A percentile compares a stretch with the other conserved stretches of the same genome.
Conservation (phyloP, 768 basidiomycete genomes). For the Rhizopogon sp. region DNA sequence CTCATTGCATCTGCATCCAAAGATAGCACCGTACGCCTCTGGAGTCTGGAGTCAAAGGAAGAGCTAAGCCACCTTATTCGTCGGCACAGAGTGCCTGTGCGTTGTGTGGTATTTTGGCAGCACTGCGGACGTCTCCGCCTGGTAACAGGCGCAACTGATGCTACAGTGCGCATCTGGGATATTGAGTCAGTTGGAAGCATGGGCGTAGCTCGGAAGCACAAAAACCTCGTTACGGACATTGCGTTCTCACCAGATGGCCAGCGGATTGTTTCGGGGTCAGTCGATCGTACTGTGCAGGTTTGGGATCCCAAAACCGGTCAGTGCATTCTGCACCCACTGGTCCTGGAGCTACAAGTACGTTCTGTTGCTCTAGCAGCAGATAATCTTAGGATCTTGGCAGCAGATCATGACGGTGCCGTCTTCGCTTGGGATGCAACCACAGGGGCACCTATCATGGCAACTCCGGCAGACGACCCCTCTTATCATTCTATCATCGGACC, state of each 20-base stretch:
- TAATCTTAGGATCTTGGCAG: conserved; percentile 16
- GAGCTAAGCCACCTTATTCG: conserved; percentile 23
- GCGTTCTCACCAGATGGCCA: conserved; percentile 24
- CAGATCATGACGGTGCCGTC: conserved; percentile 15
- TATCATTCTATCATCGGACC: conserved; percentile 3
- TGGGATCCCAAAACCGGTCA: conserved; percentile 22
- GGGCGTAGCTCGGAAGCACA: conserved; percentile 19
- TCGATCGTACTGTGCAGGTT: conserved; percentile 24
- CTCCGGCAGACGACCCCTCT: conserved; percentile 14
- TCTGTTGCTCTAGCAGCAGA: conserved; percentile 20
- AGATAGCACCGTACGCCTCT: conserved; percentile 26
- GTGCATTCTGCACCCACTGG: conserved; percentile 14
- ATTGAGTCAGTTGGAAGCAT: conserved; percentile 23
- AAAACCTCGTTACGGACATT: conserved; percentile 18
- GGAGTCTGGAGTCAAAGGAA: conserved; percentile 14
- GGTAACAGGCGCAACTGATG: conserved; percentile 21
- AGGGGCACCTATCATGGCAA: conserved; percentile 12
- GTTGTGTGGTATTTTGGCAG: conserved; percentile 20
- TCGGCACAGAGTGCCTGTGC: conserved; percentile 21
- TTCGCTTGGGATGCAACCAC: conserved; percentile 24
- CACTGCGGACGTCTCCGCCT: conserved; percentile 19
- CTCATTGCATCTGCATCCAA: conserved; percentile 26
- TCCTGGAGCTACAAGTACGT: conserved; percentile 13
- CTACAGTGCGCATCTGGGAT: conserved; percentile 28
- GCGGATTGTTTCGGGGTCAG: conserved; percentile 24